Base-by-base conservation (phyloP, 495 filamentous ascomycete genomes). In the Glarea lozoyensis region DNA sequence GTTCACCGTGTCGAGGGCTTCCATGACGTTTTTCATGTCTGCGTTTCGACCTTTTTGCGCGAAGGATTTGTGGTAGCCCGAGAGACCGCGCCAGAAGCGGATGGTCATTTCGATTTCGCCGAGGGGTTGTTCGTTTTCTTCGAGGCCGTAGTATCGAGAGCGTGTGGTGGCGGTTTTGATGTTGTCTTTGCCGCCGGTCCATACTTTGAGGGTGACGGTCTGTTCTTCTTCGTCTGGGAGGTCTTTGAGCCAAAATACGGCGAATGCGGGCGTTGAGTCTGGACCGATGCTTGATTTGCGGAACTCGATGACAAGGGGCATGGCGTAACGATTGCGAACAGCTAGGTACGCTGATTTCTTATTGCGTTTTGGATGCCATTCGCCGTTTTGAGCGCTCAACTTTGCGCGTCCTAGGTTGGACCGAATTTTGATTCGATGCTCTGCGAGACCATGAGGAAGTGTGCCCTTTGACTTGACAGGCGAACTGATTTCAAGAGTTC, bases 191-290 rank as follows among this genome's bases (percentile, higher is more conserved):
- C 66, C 65, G 23, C 66, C 66, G 50, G 62, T 66, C 69, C 70
- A 85, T 11, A 86, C 69, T 21, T 70, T 60, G 4, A 86, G 41
- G 10, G 47, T 60, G 7, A 81, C 56, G 0, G 61, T 69, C 17
- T 65, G 52, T 16, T 77, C 70, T 54, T 81, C 74, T 32, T 80
- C 79, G 31, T 86, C 82, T 0, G 67, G 67, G 0, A 86, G 62
- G 20, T 80, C 73, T 33, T 73, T 70, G 11, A 85, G 66, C 82
- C 82, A 86, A 6, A 84, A 56, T 2, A 83, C 62, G 0, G 72
- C 78, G 37, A 83, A 75, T 0, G 75, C 82, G 0, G 72, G 59
- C 0, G 71, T 76, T 21, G 70, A 72, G 37, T 81, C 75, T 0
- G 59, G 49, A 17, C 69, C 58, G 0, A 77, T 27, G 10, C 60